A percentile compares a stretch with the other conserved stretches of the same genome.
Conservation (phyloP, 2,329 filamentous ascomycete genomes). For the Apiospora koreana region DNA sequence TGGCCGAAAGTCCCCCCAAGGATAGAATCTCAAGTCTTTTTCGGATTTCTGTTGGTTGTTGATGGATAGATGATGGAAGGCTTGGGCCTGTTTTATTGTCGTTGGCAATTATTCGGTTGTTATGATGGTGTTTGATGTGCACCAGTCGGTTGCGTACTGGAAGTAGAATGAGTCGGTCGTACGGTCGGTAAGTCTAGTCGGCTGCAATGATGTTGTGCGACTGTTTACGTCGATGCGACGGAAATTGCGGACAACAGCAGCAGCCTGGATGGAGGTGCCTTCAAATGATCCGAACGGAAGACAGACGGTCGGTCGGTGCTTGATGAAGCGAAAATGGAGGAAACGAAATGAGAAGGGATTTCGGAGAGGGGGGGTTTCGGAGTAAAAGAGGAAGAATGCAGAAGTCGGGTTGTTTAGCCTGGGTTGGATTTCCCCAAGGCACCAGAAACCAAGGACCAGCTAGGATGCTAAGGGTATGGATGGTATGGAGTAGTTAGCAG, state of each 20-base stretch:
- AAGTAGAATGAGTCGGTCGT: not conserved
- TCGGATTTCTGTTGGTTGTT: not conserved
- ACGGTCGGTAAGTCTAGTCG: not conserved
- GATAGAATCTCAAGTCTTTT: not conserved
- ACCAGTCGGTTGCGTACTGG: not conserved
- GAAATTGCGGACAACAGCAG: not conserved
- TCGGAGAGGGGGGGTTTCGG: not conserved
- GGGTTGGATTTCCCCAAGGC: not conserved
- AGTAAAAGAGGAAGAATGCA: slow-evolving; percentile 2
- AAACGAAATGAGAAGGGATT: slow-evolving; percentile 8
- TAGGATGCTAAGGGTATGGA: not conserved
- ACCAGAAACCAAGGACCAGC: not conserved
- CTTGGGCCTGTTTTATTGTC: not conserved
- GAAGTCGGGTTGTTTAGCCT: slow-evolving; percentile 1
- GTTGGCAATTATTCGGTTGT: slow-evolving; percentile 5
- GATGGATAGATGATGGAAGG: not conserved
- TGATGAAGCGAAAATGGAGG: slow-evolving; percentile 1
- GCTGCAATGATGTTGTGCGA: not conserved
- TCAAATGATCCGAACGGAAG: not conserved
- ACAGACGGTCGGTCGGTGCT: not conserved
- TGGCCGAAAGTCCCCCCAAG: slow-evolving; percentile 21
- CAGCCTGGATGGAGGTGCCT: not conserved
- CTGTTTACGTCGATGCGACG: slow-evolving; percentile 5
- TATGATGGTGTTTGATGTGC: not conserved
- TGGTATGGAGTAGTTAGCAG: not conserved